Evolutionary conservation across 2,329 filamentous ascomycete species (phyloP), one percentile per base, ranked within the genome.

Genomic region (Aquanectria penicillioides): DNA sequence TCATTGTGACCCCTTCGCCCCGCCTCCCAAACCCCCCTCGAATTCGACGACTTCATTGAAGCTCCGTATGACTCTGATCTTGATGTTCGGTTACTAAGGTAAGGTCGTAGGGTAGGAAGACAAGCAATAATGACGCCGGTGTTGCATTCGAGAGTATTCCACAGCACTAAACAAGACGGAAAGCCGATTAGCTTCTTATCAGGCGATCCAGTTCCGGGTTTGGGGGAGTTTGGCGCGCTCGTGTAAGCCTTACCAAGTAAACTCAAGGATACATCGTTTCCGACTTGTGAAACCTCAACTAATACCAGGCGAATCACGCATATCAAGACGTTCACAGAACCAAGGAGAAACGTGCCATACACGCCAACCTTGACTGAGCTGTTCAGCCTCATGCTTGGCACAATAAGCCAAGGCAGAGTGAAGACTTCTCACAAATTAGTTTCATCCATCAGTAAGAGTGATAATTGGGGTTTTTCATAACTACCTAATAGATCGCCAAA

Each of bases 221-320:
- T n/a, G n/a, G n/a, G n/a, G n/a, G n/a, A n/a, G n/a, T n/a, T n/a
- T n/a, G n/a, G n/a, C n/a, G n/a, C n/a, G n/a, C n/a, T n/a, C n/a
- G n/a, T 26, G 9, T 15, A 23, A 12, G 31, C 31, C 56, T 54
- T 29, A 63, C 66, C 58, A 6, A 67, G 47, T 4, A 61, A 48
- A 20, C 64, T 69, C 2, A 69, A 59, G 1, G 66, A 53, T 6
- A 55, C 3, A 23, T 2, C 12, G 22, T 12, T 17, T 37, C 48
- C 34, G 20, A 50, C 28, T 20, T 46, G 41, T 4, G 41, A 46
- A 11, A 46, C 41, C 11, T 68, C 53, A 2, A 69, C 40, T 3
- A 49, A 59, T 4, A 69, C 17, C 9, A 69, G 66, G 2, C 66
- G 60, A 2, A 63, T 53, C 4, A 68, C 18, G 2, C 64, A 64